Percentiles rank a stretch among this genome's conserved stretches.
These are phyloP conservation scores for Trichophaea hybrida DNA, from an alignment of 2,329 filamentous ascomycete species.

Conservation along the genomic window DNA sequence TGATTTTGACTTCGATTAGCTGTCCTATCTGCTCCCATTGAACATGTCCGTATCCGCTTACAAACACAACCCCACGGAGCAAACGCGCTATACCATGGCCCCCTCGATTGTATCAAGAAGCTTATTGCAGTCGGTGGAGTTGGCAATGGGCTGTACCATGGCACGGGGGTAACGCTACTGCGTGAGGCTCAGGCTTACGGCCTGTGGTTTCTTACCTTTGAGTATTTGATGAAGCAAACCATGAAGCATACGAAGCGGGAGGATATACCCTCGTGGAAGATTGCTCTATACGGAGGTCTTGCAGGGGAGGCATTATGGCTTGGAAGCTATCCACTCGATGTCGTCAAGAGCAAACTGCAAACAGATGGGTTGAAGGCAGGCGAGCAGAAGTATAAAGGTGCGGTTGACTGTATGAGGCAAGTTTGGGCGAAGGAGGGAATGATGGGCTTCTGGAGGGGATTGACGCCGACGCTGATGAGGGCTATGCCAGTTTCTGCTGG, in stretches of 20 bases:
- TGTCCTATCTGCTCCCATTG: conserved; percentile 76
- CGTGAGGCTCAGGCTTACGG: conserved; percentile 93
- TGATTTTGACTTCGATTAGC: conserved; percentile 28
- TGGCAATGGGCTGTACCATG: conserved; percentile 66
- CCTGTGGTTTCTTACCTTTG: conserved; percentile 86
- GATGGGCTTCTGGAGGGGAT: conserved; percentile 85
- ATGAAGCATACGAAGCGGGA: conserved; percentile 65
- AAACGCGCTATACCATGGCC: conserved; percentile 62
- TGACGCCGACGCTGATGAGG: conserved; percentile 76
- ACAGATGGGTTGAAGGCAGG: conserved; percentile 68
- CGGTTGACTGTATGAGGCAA: conserved; percentile 80
- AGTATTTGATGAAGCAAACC: conserved; percentile 90
- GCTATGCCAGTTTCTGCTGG: conserved; percentile 96
- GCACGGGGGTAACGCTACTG: conserved; percentile 67
- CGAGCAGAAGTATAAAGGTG: conserved; percentile 57
- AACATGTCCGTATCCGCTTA: conserved; percentile 89
- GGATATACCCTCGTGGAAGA: conserved; percentile 68
- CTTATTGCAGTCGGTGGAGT: conserved; percentile 52
- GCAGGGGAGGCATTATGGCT: conserved; percentile 93
- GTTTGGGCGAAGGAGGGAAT: conserved; percentile 64
- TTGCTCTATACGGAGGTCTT: conserved; percentile 82
- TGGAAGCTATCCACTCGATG: conserved; percentile 85
- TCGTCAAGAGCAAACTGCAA: conserved; percentile 99
- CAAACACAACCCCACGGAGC: conserved; percentile 91
- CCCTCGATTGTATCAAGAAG: conserved; percentile 80